Evolutionary conservation across 140 eudicot species (phyloP), one percentile per base, ranked within the genome.

Genomic region (Bidens hawaiensis): DNA sequence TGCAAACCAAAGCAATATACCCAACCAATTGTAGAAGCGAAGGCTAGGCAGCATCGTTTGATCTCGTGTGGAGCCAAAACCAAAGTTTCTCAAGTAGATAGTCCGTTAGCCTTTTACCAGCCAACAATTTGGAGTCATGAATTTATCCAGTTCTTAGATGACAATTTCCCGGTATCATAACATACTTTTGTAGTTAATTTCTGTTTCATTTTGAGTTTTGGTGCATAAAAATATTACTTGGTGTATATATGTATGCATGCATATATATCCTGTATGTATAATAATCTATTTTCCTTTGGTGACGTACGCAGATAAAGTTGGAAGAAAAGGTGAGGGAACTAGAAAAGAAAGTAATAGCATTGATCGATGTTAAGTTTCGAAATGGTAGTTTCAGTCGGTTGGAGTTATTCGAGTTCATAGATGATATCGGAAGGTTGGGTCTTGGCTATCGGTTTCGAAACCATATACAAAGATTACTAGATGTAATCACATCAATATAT

Each of bases 61-160:
- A 62, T 62, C 30, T 6, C 5, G 24, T 65, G 60, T 23, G 18
- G 3, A 1, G 23, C 11, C 15, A 33, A 9, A 5, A 49, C 17
- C 14, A 34, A 51, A 23, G 42, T 10, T 42, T 54, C 64, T 38
- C 45, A 17, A 14, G 4, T 7, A 8, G 5, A 53, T 34, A 15
- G 24, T 8, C 63, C 1, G 4, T 50, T 41, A 10, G 7, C 56
- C 65, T 28, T 27, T 26, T 69, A 55, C 65, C 48, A 45, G 42
- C 75, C 75, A 59, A 59, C 60, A 30, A 30, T 26, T 4, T 69
- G 75, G 75, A 59, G 17, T 59, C 66, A 58, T 45, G 33, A 69
- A 4, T 59, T 26, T 59, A 38, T 69, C 52, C 34, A 59, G 7
- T 7, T 47, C 18, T 47, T 69, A 33, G 75, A 69, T 13, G 26